Evolutionary conservation across 2,329 filamentous ascomycete genomes (phyloP).

Genomic region (Stagonosporopsis vannaccii): DNA sequence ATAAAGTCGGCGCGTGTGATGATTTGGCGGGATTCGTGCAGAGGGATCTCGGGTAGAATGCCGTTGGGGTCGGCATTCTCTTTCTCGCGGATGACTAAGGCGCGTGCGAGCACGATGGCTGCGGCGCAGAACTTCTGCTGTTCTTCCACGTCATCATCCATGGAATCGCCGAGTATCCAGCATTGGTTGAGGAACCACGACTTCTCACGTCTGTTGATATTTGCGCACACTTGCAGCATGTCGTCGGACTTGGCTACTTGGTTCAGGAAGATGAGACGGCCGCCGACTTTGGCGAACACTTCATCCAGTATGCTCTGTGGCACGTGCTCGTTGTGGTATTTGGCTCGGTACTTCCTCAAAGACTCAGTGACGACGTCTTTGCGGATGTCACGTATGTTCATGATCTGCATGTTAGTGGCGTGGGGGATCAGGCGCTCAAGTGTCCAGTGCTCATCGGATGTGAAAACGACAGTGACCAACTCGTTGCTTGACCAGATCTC

Average conservation of each 20-base stretch:
- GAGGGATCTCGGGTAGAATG: conserved; percentile 73
- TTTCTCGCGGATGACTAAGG: conserved; percentile 82
- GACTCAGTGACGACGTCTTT: conserved; percentile 78
- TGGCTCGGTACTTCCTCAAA: conserved; percentile 75
- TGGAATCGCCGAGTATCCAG: conserved; percentile 76
- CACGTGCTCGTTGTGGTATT: conserved; percentile 72
- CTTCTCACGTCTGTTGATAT: conserved; percentile 74
- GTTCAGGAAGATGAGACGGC: conserved; percentile 85
- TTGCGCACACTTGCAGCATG: conserved; percentile 80
- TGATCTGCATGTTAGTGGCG: conserved; percentile 90
- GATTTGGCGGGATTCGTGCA: conserved; percentile 65
- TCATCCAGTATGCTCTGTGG: conserved; percentile 68
- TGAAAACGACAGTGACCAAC: conserved; percentile 90
- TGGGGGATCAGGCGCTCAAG: conserved; percentile 92
- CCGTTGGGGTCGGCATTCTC: conserved; percentile 66
- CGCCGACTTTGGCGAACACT: conserved; percentile 88
- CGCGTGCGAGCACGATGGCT: conserved; percentile 90
- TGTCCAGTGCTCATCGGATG: conserved; percentile 97
- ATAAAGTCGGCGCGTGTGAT: conserved; percentile 97
- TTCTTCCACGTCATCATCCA: conserved; percentile 98
- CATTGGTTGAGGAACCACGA: conserved; percentile 81
- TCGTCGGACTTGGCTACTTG: conserved; percentile 82
- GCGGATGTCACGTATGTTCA: conserved; percentile 80
- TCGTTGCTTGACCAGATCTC: conserved; percentile 95
- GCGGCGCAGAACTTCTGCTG: conserved; percentile 94